Conservation (phyloP, 345 rosid genomes). For the Linum tenue region DNA sequence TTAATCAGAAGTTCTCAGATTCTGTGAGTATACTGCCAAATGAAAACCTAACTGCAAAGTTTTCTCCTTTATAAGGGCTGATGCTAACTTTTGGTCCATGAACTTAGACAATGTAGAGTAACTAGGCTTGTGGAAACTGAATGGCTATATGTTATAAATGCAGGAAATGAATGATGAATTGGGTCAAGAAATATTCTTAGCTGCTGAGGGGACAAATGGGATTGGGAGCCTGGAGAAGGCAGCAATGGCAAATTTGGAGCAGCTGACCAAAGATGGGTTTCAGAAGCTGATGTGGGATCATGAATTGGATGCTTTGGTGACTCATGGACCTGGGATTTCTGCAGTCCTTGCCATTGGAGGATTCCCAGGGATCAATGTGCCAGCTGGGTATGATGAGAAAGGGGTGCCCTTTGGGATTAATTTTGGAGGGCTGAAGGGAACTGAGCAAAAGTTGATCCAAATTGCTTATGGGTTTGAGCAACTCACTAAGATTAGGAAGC, state of each 20-base stretch:
- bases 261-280: background rate
- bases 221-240: background rate
- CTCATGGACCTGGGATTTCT: background rate
- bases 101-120: background rate
- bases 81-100: background rate
- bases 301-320: background rate
- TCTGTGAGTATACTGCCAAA: slow-evolving; percentile 19
- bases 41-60: background rate
- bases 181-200: background rate
- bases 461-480: slow-evolving; percentile 9
- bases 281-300: slow-evolving; percentile 7
- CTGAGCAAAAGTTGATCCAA: slow-evolving; percentile 1
- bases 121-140: background rate
- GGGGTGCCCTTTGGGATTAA: slow-evolving; percentile 7
- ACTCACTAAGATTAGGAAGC: slow-evolving; percentile 1
- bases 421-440: background rate
- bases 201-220: slow-evolving; percentile 3
- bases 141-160: background rate
- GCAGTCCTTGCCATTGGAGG: slow-evolving; percentile 6
- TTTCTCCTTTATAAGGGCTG: background rate
- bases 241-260: background rate
- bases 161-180: background rate
- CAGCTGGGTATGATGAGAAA: background rate
- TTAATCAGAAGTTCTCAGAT: slow-evolving; percentile 22
- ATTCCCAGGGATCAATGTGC: slow-evolving; percentile 5